These are phyloP conservation scores for Xylaria scruposa DNA, from an alignment of 495 filamentous ascomycete genomes.

Conservation along the genomic window DNA sequence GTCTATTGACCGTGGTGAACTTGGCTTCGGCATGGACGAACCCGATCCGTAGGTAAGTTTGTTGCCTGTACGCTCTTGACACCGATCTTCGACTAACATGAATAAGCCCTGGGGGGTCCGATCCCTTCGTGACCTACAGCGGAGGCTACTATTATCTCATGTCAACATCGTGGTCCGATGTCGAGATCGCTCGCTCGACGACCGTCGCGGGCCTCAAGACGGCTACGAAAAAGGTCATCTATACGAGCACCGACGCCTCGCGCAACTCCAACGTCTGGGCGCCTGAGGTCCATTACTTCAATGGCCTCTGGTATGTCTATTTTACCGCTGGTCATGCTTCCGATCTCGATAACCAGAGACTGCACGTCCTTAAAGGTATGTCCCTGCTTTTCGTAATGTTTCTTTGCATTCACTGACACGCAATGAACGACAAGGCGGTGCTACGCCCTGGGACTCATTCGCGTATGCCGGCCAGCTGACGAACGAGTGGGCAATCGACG, in stretches of 20 bases:
- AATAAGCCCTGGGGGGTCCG: slow-evolving; percentile 40
- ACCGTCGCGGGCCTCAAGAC: slow-evolving; percentile 57
- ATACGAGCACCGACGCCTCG: slow-evolving; percentile 44
- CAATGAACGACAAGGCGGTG: slow-evolving; percentile 38
- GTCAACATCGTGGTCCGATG: slow-evolving; percentile 56
- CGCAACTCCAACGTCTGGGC: slow-evolving; percentile 64
- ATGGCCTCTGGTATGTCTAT: slow-evolving; percentile 57
- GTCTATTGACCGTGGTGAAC: slow-evolving; percentile 23
- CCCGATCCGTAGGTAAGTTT: slow-evolving; percentile 32
- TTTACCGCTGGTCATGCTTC: slow-evolving; percentile 41
- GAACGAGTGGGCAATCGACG: slow-evolving; percentile 57
- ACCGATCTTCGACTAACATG: not conserved
- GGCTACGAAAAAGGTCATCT: slow-evolving; percentile 56
- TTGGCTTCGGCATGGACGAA: slow-evolving; percentile 43
- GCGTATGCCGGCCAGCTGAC: slow-evolving; percentile 47
- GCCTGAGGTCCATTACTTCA: slow-evolving; percentile 59
- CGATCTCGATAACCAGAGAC: slow-evolving; percentile 43
- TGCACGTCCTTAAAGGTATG: slow-evolving; percentile 47
- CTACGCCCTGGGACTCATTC: slow-evolving; percentile 50
- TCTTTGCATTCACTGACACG: slow-evolving; percentile 26
- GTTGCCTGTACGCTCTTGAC: not conserved
- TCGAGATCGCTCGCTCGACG: slow-evolving; percentile 56
- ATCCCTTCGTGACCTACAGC: slow-evolving; percentile 57
- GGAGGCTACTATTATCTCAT: slow-evolving; percentile 62
- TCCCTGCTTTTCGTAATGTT: not conserved